phyloP scores from a whole-genome alignment of 2,329 filamentous ascomycete genomes.

The Colletotrichum tabaci region DNA sequence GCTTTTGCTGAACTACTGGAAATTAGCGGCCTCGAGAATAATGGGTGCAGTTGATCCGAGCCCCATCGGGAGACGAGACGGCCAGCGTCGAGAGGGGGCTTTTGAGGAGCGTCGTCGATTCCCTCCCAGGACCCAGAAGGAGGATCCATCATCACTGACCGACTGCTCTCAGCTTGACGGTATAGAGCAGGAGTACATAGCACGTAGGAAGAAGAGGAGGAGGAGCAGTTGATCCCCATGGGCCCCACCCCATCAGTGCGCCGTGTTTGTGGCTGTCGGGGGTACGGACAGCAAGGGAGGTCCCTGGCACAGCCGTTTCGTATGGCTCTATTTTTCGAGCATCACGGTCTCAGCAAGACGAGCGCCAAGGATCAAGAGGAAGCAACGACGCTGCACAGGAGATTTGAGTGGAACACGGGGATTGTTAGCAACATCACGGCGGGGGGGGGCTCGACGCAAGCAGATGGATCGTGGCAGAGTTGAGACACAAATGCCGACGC shows the following conservation, averaged over 20 bases:
- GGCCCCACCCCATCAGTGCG: slow-evolving; percentile 32
- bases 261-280: slow-evolving; percentile 32
- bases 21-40: slow-evolving; percentile 8
- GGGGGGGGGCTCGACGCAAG: neutral
- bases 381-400: slow-evolving; percentile 8
- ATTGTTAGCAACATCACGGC: slow-evolving; percentile 8
- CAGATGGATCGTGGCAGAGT: neutral
- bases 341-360: slow-evolving; percentile 5
- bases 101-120: slow-evolving; percentile 1
- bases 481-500: slow-evolving; percentile 12
- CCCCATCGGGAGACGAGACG: slow-evolving; percentile 26
- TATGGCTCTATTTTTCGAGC: slow-evolving; percentile 18
- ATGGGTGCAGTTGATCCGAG: slow-evolving; percentile 27
- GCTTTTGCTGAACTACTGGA: slow-evolving; percentile 26
- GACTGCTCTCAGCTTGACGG: neutral
- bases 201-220: neutral
- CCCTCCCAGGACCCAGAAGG: slow-evolving; percentile 5
- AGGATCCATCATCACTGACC: neutral
- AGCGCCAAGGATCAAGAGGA: slow-evolving; percentile 11
- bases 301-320: slow-evolving; percentile 30
- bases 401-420: slow-evolving; percentile 31
- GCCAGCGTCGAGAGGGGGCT: slow-evolving; percentile 15
- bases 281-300: slow-evolving; percentile 17
- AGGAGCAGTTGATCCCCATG: slow-evolving; percentile 3
- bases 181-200: neutral